A percentile compares a stretch with the other conserved stretches of the same genome.
phyloP scores from a whole-genome alignment of 2,329 filamentous ascomycete species.

The Septoria petroselini region DNA sequence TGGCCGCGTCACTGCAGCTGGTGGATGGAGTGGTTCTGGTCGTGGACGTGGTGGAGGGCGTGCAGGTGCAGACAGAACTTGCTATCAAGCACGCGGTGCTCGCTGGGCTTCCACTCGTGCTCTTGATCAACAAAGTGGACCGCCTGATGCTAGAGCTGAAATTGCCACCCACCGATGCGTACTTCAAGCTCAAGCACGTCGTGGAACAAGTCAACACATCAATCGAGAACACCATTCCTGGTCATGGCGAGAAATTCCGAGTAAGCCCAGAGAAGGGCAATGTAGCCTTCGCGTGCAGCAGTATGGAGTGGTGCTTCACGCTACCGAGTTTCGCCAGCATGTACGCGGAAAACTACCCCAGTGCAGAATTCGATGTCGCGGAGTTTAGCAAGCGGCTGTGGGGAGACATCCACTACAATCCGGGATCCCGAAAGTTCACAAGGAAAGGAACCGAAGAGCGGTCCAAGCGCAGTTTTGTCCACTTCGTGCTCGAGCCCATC shows the following conservation, averaged over 20 bases:
- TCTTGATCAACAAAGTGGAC: constrained; percentile 97
- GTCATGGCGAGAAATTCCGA: constrained; percentile 72
- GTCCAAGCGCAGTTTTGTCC: constrained; percentile 82
- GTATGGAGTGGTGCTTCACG: constrained; percentile 96
- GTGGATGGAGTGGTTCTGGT: constrained; percentile 90
- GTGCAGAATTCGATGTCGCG: constrained; percentile 60
- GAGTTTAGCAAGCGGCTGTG: constrained; percentile 85
- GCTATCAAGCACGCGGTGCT: constrained; percentile 94
- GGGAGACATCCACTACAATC: constrained; percentile 97
- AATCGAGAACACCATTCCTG: constrained; percentile 83
- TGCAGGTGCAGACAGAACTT: constrained; percentile 96
- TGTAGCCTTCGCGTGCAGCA: constrained; percentile 91
- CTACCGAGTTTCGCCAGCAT: constrained; percentile 91
- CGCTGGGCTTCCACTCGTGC: constrained; percentile 80
- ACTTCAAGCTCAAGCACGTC: constrained; percentile 99
- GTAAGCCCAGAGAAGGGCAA: constrained; percentile 96
- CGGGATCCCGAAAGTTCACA: constrained; percentile 83
- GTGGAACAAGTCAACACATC: constrained; percentile 96
- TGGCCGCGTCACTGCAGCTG: constrained; percentile 79
- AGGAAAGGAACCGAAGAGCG: constrained; percentile 78
- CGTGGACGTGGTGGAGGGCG: constrained; percentile 96
- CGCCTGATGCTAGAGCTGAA: constrained; percentile 90
- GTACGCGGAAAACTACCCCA: constrained; percentile 80
- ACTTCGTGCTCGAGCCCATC: constrained; percentile 92
- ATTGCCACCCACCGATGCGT: constrained; percentile 89